Conservation (phyloP, 768 basidiomycete genomes). For the Lentinula lateritia region DNA sequence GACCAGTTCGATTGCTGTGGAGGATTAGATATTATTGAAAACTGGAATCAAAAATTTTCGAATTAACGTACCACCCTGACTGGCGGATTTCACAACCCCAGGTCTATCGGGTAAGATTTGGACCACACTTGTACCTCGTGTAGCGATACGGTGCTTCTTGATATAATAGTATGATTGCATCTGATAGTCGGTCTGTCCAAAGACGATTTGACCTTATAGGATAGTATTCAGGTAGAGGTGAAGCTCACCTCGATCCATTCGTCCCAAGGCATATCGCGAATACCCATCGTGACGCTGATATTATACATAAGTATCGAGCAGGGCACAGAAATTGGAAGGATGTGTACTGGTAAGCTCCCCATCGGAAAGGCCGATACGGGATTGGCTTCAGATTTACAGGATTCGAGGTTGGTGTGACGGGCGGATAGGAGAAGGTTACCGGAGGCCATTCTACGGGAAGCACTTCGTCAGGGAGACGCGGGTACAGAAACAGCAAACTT, state of each 20-base stretch:
- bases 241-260: conserved; percentile 65
- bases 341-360: conserved; percentile 59
- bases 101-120: conserved; percentile 45
- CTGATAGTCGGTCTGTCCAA: conserved; percentile 48
- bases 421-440: conserved; percentile 45
- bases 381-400: conserved; percentile 47
- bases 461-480: neutral
- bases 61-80: conserved; percentile 23
- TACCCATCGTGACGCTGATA: conserved; percentile 62
- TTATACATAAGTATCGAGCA: neutral
- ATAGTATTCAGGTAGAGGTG: neutral
- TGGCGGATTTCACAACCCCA: conserved; percentile 4
- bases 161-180: conserved; percentile 53
- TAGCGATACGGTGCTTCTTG: conserved; percentile 47
- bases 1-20: conserved; percentile 56
- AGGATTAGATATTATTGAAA: neutral
- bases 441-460: conserved; percentile 40
- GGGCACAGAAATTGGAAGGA: neutral
- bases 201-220: neutral
- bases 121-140: conserved; percentile 43
- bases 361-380: conserved; percentile 61
- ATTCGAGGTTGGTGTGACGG: conserved; percentile 32
- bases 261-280: conserved; percentile 60
- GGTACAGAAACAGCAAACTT: neutral
- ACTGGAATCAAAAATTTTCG: conserved; percentile 28